A percentile compares a stretch with the other conserved stretches of the same genome.
Evolutionary conservation across 108 stramenopile genomes (phyloP).

Genomic region (Cyclotella cryptica): DNA sequence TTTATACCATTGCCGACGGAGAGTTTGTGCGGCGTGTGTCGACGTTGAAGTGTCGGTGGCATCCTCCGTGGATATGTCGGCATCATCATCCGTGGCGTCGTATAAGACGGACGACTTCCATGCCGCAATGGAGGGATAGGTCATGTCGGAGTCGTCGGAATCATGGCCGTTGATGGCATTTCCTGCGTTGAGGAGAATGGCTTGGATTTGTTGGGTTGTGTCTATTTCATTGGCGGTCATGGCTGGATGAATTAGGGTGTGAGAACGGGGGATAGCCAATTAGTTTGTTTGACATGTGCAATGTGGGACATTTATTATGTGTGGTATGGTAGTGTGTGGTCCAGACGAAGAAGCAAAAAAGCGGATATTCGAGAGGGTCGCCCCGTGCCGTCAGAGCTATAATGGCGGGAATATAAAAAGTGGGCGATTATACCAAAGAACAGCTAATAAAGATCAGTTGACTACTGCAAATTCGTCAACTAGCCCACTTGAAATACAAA

Average conservation of each 20-base stretch:
- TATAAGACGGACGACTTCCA: slow-evolving; percentile 31
- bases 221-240: slow-evolving; percentile 26
- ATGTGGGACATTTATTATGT: too few species aligned
- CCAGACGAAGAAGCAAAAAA: too few species aligned
- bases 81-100: not conserved
- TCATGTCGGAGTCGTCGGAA: slow-evolving; percentile 31
- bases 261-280: too few species aligned
- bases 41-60: not conserved
- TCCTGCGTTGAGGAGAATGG: slow-evolving; percentile 32
- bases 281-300: too few species aligned
- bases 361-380: too few species aligned
- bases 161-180: slow-evolving; percentile 44
- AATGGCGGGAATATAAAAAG: too few species aligned
- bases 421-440: too few species aligned
- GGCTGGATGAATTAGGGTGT: not conserved
- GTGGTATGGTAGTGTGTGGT: too few species aligned
- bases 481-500: too few species aligned
- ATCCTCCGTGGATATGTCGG: not conserved
- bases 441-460: too few species aligned
- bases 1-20: slow-evolving; percentile 73
- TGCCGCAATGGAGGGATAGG: slow-evolving; percentile 35
- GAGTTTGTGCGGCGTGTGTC: not conserved
- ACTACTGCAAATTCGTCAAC: too few species aligned
- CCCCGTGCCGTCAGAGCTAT: too few species aligned
- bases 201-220: slow-evolving; percentile 42